phyloP scores from a whole-genome alignment of 2,329 filamentous ascomycete species.

The Aspergillus sp. region DNA sequence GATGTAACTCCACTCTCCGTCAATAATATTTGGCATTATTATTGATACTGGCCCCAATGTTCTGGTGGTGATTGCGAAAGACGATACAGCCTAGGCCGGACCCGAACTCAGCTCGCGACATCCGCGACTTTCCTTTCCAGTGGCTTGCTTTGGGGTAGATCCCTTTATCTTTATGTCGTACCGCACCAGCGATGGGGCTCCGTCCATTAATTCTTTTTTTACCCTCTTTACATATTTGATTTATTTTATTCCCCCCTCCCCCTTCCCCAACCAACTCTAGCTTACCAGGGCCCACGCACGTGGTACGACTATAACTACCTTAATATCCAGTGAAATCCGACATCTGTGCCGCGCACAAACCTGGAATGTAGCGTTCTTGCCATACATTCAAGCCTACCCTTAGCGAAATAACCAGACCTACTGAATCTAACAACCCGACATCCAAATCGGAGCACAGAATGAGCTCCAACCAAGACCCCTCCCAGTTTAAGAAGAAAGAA shows the following conservation, averaged over 20 bases:
- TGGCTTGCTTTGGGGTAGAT: conserved; percentile 2
- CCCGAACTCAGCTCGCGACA: conserved; percentile 9
- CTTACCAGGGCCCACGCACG: conserved; percentile 23
- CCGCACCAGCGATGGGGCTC: conserved; percentile 6
- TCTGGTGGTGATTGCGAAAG: conserved; percentile 5
- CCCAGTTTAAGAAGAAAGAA: conserved; percentile 33
- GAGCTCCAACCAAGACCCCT: conserved; percentile 23
- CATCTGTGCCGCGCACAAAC: conserved; percentile 11
- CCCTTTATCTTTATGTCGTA: conserved; percentile 8
- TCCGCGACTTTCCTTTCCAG: conserved; percentile 1
- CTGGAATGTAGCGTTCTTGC: conserved; percentile 17
- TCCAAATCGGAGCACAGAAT: conserved; percentile 18
- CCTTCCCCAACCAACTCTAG: conserved; percentile 14
- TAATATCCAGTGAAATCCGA: conserved; percentile 14
- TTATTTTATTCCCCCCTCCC: not conserved
- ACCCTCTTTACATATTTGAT: conserved; percentile 11
- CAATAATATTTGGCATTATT: not conserved
- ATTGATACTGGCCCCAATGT: not conserved
- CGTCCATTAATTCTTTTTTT: conserved; percentile 12
- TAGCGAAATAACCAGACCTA: conserved; percentile 9
- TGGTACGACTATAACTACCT: conserved; percentile 22
- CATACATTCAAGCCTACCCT: conserved; percentile 10
- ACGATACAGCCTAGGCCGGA: conserved; percentile 15
- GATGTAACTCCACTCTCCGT: not conserved
- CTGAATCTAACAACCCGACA: not conserved